Base-by-base conservation (phyloP, 257 asterid species). In the Capsicum baccatum region DNA sequence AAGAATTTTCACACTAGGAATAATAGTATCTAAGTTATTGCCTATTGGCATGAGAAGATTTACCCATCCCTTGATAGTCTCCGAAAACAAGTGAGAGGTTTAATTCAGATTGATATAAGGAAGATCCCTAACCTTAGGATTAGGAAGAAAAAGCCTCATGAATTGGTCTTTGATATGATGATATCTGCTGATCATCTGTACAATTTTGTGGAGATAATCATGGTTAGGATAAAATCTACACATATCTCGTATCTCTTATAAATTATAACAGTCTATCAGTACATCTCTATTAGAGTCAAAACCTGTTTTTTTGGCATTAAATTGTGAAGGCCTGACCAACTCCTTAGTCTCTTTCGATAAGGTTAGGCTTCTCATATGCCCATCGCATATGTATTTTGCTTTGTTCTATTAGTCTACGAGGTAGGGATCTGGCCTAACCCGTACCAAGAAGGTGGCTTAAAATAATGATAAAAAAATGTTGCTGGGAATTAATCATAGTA, bases 71-170 rank as follows among this genome's bases (percentile, higher is more conserved):
- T 26, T 10, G 69, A 62, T 10, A 62, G 68, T 62, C 68, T 60
- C 68, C 68, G 37, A 60, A 62, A 39, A 9, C 3, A 19, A 60
- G 4, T 62, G 16, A 62, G 39, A 4, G 69, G 37, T 62, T 62
- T 62, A 21, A 62, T 62, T 62, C 69, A 62, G 9, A n/a, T 19
- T 6, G 37, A 62, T 62, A 9, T 9, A 10, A 21, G 69, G 69
- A 63, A 63, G 70, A 26, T 63, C 8, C 70, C 70, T 64, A 64
- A 12, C 44, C 70, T 64, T 64, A 64, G 17, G 44, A 26, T 64
- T 64, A 64, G 70, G 70, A 64, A 26, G 70, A 64, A 26, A 64
- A 64, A 26, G 70, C 42, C 70, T 64, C 17, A 26, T 63, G 70
- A 63, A 63, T 26, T 11, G 70, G 70, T 64, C 70, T 64, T 26